Evolutionary conservation across 2,329 filamentous ascomycete species (phyloP), one percentile per base, ranked within the genome.

Genomic region (Ascochyta fabae): DNA sequence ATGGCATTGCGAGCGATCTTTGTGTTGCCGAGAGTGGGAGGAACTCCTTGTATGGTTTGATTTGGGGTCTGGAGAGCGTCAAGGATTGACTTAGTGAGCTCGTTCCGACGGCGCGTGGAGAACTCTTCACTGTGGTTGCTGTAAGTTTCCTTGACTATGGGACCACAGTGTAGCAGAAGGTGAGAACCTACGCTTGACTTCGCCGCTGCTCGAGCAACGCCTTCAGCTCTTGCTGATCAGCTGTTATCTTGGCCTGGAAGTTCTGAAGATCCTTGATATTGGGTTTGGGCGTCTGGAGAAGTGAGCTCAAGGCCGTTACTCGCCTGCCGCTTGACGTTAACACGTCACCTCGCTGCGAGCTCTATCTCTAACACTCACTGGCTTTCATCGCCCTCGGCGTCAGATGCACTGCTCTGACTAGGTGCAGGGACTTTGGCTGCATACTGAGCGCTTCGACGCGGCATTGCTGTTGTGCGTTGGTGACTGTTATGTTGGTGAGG

Each of bases 251-350:
- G n/a, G 34, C 35, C 10, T 52, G 57, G 39, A 75, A 67, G 15
- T 63, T 53, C 22, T 65, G 50, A 10, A 70, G 29, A 16, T 70
- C 67, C 7, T 65, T 63, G 23, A 68, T 54, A 6, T 68, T 60
- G 12, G 39, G 51, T 42, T 60, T 66, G 1, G 59, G 64, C 26
- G 53, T 65, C 46, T 64, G 61, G 23, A 72, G 47, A 4, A 67
- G 48, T 12, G 56, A 54, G 5, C 44, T 39, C 26, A 69, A 23
- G 4, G 60, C 62, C 7, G 65, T 49, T n/a, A 71, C 54, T 27
- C 68, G 58, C 47, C 70, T 72, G 22, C 7, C 2, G 3, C 22
- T 5, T 26, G 24, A 13, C 2, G 2, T 33, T 22, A 67, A 34
- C 64, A 58, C n/a, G 19, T 2, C 1, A 29, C 6, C 6, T 24